Evolutionary conservation across 306 rosid species (phyloP), one percentile per base, ranked within the genome.

Genomic region (Urtica urens): DNA sequence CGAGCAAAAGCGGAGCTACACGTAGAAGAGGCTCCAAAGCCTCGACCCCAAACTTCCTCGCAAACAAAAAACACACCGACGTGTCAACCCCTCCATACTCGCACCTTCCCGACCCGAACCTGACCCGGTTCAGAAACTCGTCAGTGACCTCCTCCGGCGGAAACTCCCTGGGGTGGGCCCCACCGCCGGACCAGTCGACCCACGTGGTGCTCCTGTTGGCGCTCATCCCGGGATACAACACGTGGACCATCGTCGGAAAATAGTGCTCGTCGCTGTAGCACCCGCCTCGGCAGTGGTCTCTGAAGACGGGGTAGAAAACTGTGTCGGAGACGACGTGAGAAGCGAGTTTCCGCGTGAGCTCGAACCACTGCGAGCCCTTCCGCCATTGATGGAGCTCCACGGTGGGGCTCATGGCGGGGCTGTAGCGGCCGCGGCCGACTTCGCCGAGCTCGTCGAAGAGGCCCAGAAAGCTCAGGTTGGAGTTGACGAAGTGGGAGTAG

Each of bases 311-410:
- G 42, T 76, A 65, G 51, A 57, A 79, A 45, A 52, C 79, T 4
- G 35, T 44, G 51, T 83, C 87, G 0, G 74, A 68, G 1, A 79
- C 70, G 7, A 83, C 49, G 34, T 38, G 60, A 34, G 63, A 1
- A 25, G 82, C 88, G 2, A 83, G 72, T 0, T 79, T 64, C 0
- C 78, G 66, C 38, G 67, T 63, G 12, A 82, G 22, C 54, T 78
- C 84, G 41, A 82, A 76, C 87, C 87, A 82, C 20, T 82, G 93
- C 22, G 81, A 65, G 17, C 87, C 83, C 31, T 82, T 82, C 31
- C 83, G 42, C 81, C 87, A 82, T 10, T 82, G 5, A 20, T 77
- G 59, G 59, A 72, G 43, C 60, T 76, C 71, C 14, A 79, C 61
- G 2, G 2, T 9, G 2, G 84, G 85, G 15, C 37, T 45, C 85